Conservation (phyloP, 2,329 filamentous ascomycete species). For the Lasiodiplodia sp. region DNA sequence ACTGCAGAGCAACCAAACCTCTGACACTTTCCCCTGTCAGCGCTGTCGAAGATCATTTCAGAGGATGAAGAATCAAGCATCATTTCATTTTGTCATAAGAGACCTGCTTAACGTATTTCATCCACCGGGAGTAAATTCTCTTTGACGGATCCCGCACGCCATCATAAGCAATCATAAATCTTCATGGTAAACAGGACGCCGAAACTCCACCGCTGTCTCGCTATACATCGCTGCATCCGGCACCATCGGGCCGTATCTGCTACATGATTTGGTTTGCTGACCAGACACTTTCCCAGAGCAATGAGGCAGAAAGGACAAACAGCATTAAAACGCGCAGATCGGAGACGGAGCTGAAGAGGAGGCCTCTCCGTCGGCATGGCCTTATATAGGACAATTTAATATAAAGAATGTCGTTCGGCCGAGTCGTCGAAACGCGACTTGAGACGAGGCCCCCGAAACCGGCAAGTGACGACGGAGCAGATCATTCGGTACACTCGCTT, state of each 20-base stretch:
- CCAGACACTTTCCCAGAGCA: neutral
- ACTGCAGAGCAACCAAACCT: neutral
- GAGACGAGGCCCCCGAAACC: neutral
- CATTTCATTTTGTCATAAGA: neutral
- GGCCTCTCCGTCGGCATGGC: neutral
- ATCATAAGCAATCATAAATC: neutral
- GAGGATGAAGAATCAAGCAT: neutral
- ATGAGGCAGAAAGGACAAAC: neutral
- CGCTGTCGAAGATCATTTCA: neutral
- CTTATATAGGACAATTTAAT: neutral
- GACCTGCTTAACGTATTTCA: neutral
- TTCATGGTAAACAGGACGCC: conserved; percentile 3
- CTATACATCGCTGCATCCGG: neutral
- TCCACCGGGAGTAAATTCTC: neutral
- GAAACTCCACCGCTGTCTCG: conserved; percentile 7
- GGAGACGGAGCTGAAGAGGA: neutral
- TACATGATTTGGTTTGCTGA: neutral
- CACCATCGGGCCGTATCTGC: neutral
- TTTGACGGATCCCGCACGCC: conserved; percentile 3
- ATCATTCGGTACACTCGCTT: neutral
- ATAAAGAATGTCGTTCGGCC: neutral
- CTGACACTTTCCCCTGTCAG: neutral
- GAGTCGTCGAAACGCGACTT: neutral
- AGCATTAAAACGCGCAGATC: neutral
- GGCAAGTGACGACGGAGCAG: neutral